Evolutionary conservation across 129 eudicot genomes (phyloP), one percentile per base, ranked within the genome.

Genomic region (Arctium minus): DNA sequence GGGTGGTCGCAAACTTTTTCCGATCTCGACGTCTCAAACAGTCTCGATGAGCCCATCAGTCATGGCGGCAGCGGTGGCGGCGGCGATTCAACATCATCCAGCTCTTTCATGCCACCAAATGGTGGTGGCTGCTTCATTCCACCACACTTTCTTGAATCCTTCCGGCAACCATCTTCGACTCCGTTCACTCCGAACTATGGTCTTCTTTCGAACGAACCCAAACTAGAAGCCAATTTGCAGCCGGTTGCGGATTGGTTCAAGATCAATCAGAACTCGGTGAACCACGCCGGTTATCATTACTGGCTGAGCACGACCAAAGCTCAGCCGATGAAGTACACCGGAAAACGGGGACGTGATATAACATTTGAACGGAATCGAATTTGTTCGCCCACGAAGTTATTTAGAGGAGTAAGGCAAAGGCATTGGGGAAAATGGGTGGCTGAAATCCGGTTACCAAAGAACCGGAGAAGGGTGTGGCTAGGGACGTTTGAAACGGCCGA

Each of bases 401-500:
- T 78, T 77, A 86, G 99, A 77, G 99, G 99, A 44, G 99, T 95
- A 44, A 85, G 99, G 78, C 97, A 95, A 72, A 81, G 99, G 83
- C 99, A 92, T 46, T 94, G 97, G 98, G 98, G 97, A 30, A 94
- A 92, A 89, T 94, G 97, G 97, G 98, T 94, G 10, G 98, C 99
- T 0, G 99, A 95, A 62, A 95, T 93, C 22, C 48, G 97, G 83
- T 80, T 92, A 85, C 99, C 97, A 31, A 46, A 91, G 73, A 93
- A 93, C 70, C 82, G 97, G 50, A 90, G 97, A 22, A 81, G 99
- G 9, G 99, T 93, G 0, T 95, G 99, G 99, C 85, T 95, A 9
- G 97, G 97, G 75, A 95, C 97, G 2, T 95, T 91, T 29, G 92
- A 91, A 27, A 94, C 91, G 0, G 98, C 94, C 0, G 93, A 94